A percentile compares a stretch with the other conserved stretches of the same genome.
These are phyloP conservation scores for Pinus taeda DNA, from an alignment of 75 land plant genomes.

Conservation along the genomic window DNA sequence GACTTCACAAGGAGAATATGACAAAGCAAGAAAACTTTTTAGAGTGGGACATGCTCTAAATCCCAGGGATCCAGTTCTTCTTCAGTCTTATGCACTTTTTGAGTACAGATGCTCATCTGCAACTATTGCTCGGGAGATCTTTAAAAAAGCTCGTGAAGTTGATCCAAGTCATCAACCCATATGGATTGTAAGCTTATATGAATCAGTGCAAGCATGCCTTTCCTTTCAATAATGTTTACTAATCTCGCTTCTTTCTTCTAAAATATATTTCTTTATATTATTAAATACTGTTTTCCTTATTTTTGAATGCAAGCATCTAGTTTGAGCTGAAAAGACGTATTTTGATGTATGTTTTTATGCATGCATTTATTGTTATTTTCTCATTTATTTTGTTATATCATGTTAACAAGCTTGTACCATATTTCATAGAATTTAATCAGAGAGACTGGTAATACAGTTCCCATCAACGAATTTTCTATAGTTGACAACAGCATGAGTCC, in stretches of 20 bases:
- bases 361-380: not conserved
- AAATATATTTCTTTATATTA: not conserved
- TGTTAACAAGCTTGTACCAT: not conserved
- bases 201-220: not conserved
- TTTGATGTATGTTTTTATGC: not conserved
- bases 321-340: not conserved
- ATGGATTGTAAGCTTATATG: slow-evolving; percentile 70
- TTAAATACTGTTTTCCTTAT: not conserved
- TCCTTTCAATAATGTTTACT: not conserved
- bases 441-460: not conserved
- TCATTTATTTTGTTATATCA: not conserved
- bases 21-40: slow-evolving; percentile 73
- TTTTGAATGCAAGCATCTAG: not conserved
- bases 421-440: not conserved
- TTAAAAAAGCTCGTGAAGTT: slow-evolving; percentile 64
- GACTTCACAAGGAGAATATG: slow-evolving; percentile 66
- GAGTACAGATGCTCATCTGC: slow-evolving; percentile 77
- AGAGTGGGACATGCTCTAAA: slow-evolving; percentile 83
- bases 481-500: not conserved
- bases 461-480: not conserved
- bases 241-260: not conserved
- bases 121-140: slow-evolving; percentile 75
- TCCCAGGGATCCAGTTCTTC: slow-evolving; percentile 86
- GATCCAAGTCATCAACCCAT: slow-evolving; percentile 92
- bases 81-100: slow-evolving; percentile 88